Evolutionary conservation across 2,329 filamentous ascomycete species (phyloP).

Genomic region (Colletotrichum neosansevieriae): DNA sequence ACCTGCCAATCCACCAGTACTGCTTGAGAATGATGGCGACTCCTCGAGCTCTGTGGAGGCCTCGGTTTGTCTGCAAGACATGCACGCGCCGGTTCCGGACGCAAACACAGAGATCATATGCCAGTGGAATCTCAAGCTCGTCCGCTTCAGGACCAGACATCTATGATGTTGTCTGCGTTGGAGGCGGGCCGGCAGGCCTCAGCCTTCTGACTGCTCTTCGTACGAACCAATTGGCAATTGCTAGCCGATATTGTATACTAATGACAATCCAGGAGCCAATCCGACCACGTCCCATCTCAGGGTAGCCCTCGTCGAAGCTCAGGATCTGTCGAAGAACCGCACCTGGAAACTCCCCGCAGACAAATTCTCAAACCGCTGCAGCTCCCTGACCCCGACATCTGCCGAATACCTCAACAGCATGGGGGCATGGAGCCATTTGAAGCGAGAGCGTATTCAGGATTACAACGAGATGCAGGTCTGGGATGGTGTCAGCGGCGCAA

Average conservation of each 20-base stretch:
- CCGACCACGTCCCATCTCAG: constrained; percentile 81
- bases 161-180: constrained; percentile 93
- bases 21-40: constrained; percentile 18
- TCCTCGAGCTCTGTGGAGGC: constrained; percentile 43
- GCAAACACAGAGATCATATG: constrained; percentile 46
- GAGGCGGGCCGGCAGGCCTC: constrained; percentile 89
- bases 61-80: constrained; percentile 59
- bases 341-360: constrained; percentile 74
- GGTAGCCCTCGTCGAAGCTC: constrained; percentile 90
- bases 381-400: constrained; percentile 90
- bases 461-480: constrained; percentile 99
- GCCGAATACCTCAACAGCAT: constrained; percentile 85
- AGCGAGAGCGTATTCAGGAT: constrained; percentile 79
- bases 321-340: constrained; percentile 79
- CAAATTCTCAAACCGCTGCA: constrained; percentile 92
- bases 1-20: constrained; percentile 5
- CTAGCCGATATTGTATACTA: constrained; percentile 11
- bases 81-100: constrained; percentile 56
- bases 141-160: constrained; percentile 66
- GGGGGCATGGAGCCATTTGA: constrained; percentile 86
- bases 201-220: constrained; percentile 83
- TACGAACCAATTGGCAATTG: constrained; percentile 54
- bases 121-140: constrained; percentile 32
- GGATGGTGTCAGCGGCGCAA: constrained; percentile 90
- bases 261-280: constrained; percentile 71